Evolutionary conservation across 108 stramenopile genomes (phyloP).

Genomic region (Pseudonitzschia delicatissima): DNA sequence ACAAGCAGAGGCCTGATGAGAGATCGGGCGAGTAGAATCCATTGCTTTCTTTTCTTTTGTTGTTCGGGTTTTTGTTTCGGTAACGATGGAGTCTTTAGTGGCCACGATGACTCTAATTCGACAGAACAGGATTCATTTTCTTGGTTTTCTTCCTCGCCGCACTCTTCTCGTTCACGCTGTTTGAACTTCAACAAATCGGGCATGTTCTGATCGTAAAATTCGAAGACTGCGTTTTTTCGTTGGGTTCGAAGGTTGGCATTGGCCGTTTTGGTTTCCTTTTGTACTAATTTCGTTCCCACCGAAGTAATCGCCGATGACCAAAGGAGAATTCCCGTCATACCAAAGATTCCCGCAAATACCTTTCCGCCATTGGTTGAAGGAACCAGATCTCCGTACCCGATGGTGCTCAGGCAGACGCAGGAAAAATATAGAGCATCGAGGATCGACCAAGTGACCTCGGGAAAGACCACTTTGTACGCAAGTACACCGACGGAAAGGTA

Average conservation of each 20-base stretch:
- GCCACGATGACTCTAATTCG: not conserved
- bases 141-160: not conserved
- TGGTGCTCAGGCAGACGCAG: conserved; percentile 40
- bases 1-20: conserved; percentile 8
- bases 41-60: not conserved
- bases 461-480: conserved; percentile 47
- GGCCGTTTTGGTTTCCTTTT: conserved; percentile 41
- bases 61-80: too few species aligned
- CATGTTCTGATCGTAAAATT: conserved; percentile 21
- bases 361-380: conserved; percentile 40
- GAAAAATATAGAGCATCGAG: conserved; percentile 66
- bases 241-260: conserved; percentile 15
- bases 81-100: too few species aligned
- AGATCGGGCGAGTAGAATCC: not conserved
- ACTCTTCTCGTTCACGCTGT: not conserved
- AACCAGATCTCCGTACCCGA: conserved; percentile 52
- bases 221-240: conserved; percentile 12
- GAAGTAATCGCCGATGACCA: conserved; percentile 54
- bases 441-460: conserved; percentile 39
- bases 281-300: conserved; percentile 43
- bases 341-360: conserved; percentile 64
- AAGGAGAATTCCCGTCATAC: conserved; percentile 55
- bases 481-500: conserved; percentile 49
- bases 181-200: not conserved
- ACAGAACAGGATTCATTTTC: not conserved